These are phyloP conservation scores for Aspergillus phoenicis DNA, from an alignment of 2,329 filamentous ascomycete species.

Conservation along the genomic window DNA sequence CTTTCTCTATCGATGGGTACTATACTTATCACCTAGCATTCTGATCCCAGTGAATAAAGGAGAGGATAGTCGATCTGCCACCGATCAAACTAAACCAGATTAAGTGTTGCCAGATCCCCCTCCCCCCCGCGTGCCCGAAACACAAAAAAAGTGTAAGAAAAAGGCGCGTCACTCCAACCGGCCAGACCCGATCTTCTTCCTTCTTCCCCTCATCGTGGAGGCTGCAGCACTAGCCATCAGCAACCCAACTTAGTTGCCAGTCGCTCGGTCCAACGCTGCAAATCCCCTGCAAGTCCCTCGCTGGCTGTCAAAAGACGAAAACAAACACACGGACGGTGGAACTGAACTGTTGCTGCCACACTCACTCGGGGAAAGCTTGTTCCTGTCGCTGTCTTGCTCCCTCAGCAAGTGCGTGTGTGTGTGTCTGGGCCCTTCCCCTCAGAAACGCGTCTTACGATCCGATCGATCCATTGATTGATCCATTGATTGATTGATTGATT, in stretches of 20 bases:
- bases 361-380: constrained; percentile 1
- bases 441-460: constrained; percentile 2
- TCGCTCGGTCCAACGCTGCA: neutral
- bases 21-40: neutral
- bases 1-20: neutral
- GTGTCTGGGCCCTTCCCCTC: no score
- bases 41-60: neutral
- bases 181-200: no score
- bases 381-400: neutral
- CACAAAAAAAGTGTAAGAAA: no score
- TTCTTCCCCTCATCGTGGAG: neutral
- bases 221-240: no score
- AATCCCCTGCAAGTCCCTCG: neutral
- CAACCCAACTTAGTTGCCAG: neutral
- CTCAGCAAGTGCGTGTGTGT: no score
- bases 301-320: neutral
- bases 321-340: neutral
- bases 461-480: neutral
- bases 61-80: no score
- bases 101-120: no score
- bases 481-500: neutral
- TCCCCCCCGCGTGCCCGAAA: no score
- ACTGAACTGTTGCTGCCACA: neutral
- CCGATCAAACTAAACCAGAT: no score
- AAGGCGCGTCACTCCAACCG: no score